Conservation (phyloP, 768 basidiomycete species). For the Termitomyces sp. region DNA sequence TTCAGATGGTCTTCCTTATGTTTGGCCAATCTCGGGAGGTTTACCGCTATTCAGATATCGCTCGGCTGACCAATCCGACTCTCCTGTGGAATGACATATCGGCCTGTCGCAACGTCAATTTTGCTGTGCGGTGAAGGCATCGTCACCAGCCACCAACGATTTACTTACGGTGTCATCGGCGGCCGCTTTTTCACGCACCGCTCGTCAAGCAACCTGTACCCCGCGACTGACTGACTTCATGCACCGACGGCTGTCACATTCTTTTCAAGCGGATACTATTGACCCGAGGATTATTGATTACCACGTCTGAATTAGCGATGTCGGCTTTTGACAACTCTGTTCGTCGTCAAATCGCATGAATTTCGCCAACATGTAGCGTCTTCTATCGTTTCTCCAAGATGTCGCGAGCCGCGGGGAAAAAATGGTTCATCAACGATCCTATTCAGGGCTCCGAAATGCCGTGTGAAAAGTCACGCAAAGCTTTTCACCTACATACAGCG, state of each 20-base stretch:
- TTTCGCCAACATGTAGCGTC: not conserved
- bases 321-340: not conserved
- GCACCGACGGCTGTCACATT: not conserved
- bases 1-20: not conserved
- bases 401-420: not conserved
- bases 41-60: not conserved
- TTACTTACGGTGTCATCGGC: not conserved
- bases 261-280: not conserved
- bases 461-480: slow-evolving; percentile 5
- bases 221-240: not conserved
- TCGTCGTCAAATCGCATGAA: slow-evolving; percentile 2
- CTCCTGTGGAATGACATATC: not conserved
- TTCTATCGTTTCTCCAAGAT: not conserved
- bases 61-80: not conserved
- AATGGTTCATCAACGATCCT: slow-evolving; percentile 4
- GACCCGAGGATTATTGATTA: not conserved
- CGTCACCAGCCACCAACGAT: not conserved
- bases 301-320: slow-evolving; percentile 1
- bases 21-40: not conserved
- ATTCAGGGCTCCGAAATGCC: slow-evolving; percentile 5
- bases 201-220: not conserved
- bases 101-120: not conserved
- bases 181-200: not conserved
- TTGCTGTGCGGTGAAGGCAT: not conserved
- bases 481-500: not conserved